Evolutionary conservation across 192 early-diverging fungal genomes (phyloP).

Genomic region (Umbelopsis isabellina): DNA sequence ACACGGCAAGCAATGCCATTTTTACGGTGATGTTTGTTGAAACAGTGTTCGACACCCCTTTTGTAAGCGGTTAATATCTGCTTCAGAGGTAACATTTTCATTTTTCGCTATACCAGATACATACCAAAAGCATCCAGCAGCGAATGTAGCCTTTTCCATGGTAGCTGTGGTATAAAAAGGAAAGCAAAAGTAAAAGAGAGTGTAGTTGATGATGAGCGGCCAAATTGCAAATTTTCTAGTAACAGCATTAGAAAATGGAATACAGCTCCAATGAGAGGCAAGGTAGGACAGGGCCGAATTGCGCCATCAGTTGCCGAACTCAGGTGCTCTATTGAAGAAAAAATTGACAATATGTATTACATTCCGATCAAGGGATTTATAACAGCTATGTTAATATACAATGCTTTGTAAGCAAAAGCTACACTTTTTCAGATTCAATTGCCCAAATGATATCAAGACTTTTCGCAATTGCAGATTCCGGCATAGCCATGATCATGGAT

Average conservation of each 20-base stretch:
- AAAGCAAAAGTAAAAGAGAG: neutral
- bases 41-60: constrained; percentile 42
- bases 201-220: neutral
- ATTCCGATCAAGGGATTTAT: neutral
- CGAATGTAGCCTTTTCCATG: constrained; percentile 78
- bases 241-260: neutral
- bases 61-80: neutral
- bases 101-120: neutral
- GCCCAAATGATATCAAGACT: constrained; percentile 12
- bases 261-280: constrained; percentile 8
- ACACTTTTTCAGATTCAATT: constrained; percentile 4
- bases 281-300: neutral
- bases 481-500: constrained; percentile 24
- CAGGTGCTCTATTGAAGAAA: neutral
- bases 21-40: constrained; percentile 35
- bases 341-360: neutral
- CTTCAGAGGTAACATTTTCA: neutral
- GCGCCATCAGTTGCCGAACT: constrained; percentile 11
- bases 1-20: constrained; percentile 32
- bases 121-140: constrained; percentile 93
- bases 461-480: constrained; percentile 15
- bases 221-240: constrained; percentile 7
- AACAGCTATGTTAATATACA: neutral
- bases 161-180: neutral
- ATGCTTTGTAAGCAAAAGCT: neutral